Evolutionary conservation across 2,329 filamentous ascomycete species (phyloP).

Genomic region (Thelonectria olida): DNA sequence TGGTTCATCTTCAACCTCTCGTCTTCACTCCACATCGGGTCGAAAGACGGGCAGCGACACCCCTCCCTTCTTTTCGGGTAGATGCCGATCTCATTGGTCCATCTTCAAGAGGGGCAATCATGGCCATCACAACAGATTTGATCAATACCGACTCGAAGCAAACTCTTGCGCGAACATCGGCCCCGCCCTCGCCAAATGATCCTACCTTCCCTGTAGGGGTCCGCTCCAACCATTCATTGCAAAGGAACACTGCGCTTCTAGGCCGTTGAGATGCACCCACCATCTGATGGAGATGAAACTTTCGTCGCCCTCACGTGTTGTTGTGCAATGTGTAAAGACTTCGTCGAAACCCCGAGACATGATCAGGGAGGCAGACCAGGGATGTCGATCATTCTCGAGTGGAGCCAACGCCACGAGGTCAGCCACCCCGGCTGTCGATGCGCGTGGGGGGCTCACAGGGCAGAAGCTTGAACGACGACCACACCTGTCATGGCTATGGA

Average conservation of each 20-base stretch:
- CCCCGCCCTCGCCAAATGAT: conserved; percentile 27
- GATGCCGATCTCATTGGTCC: conserved; percentile 40
- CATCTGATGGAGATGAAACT: conserved; percentile 39
- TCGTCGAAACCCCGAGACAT: conserved; percentile 37
- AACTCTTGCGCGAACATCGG: conserved; percentile 27
- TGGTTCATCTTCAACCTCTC: conserved; percentile 24
- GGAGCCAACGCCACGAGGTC: conserved; percentile 28
- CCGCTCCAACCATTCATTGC: conserved; percentile 20
- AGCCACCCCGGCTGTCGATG: conserved; percentile 33
- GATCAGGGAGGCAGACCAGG: conserved; percentile 33
- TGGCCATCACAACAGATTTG: conserved; percentile 25
- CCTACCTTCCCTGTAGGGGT: conserved; percentile 21
- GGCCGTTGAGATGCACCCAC: conserved; percentile 37
- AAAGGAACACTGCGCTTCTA: conserved; percentile 28
- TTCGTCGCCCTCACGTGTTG: conserved; percentile 40
- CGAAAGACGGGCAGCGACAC: conserved; percentile 27
- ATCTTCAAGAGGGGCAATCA: conserved; percentile 30
- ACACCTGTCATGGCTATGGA: conserved; percentile 21
- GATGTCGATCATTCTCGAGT: conserved; percentile 31
- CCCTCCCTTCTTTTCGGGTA: conserved; percentile 43
- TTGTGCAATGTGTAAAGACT: conserved; percentile 33
- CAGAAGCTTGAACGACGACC: conserved; percentile 33
- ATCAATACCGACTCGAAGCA: conserved; percentile 17
- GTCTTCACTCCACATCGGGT: conserved; percentile 24
- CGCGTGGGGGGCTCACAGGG: conserved; percentile 31